Evolutionary conservation across 2,329 filamentous ascomycete genomes (phyloP).

Genomic region (Microdochium bolleyi): DNA sequence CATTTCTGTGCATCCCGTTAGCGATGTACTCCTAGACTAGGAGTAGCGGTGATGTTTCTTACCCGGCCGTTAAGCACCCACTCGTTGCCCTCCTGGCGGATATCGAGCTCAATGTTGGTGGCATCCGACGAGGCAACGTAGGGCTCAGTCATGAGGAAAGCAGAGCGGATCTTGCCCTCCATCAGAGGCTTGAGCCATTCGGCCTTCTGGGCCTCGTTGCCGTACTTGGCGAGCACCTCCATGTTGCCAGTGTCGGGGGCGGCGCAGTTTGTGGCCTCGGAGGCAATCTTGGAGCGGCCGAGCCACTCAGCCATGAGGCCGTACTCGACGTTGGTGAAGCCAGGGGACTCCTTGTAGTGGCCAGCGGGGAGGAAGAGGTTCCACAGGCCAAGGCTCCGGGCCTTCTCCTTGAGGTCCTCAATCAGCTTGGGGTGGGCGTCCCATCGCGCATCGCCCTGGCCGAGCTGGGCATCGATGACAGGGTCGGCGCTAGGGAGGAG

Average conservation of each 20-base stretch:
- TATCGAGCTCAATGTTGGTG: slow-evolving; percentile 82
- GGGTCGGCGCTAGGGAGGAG: slow-evolving; percentile 56
- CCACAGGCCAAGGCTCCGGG: slow-evolving; percentile 80
- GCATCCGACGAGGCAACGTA: slow-evolving; percentile 85
- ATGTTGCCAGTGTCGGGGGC: slow-evolving; percentile 93
- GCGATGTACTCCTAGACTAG: not conserved
- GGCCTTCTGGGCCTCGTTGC: slow-evolving; percentile 75
- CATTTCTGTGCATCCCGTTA: slow-evolving; percentile 62
- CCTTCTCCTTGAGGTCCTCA: slow-evolving; percentile 83
- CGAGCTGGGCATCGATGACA: slow-evolving; percentile 72
- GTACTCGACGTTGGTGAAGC: slow-evolving; percentile 93
- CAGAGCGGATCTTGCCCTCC: slow-evolving; percentile 77
- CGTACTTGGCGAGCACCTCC: slow-evolving; percentile 91
- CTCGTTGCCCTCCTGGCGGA: slow-evolving; percentile 74
- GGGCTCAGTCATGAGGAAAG: slow-evolving; percentile 92
- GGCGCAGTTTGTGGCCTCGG: slow-evolving; percentile 82
- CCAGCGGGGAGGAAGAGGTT: slow-evolving; percentile 96
- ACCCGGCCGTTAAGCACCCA: slow-evolving; percentile 87
- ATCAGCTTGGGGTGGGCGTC: slow-evolving; percentile 70
- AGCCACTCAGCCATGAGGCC: slow-evolving; percentile 95
- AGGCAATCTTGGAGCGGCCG: slow-evolving; percentile 76
- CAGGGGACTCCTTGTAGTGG: slow-evolving; percentile 91
- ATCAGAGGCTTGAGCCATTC: slow-evolving; percentile 76
- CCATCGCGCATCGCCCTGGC: slow-evolving; percentile 71
- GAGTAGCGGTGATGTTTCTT: slow-evolving; percentile 16